Percentiles rank a stretch among this genome's conserved stretches.
Conservation (phyloP, 768 basidiomycete species). For the Hydnum rufescens region DNA sequence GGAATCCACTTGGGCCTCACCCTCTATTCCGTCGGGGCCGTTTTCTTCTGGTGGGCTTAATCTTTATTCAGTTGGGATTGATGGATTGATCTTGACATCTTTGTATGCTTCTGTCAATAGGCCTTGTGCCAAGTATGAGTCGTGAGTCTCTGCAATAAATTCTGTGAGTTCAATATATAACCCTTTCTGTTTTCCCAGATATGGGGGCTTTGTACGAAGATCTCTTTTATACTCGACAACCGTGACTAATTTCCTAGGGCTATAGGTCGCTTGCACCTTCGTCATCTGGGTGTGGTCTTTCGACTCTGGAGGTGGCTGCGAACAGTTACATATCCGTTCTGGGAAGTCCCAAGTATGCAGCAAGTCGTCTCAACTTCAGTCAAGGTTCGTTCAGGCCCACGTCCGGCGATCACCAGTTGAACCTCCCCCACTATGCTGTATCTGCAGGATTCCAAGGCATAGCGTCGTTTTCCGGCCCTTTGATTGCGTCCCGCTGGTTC, state of each 20-base stretch:
- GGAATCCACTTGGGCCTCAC: slow-evolving; percentile 43
- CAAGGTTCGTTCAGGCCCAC: too few relatives aligned
- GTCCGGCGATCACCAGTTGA: too few relatives aligned
- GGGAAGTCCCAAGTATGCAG: slow-evolving; percentile 47
- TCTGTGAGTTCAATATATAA: slow-evolving; percentile 42
- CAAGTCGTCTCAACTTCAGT: slow-evolving; percentile 57
- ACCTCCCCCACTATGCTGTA: too few relatives aligned
- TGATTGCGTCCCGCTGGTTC: slow-evolving; percentile 59
- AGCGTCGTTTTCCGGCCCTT: slow-evolving; percentile 45
- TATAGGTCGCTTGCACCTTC: slow-evolving; percentile 55
- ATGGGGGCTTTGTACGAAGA: too few relatives aligned
- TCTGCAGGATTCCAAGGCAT: slow-evolving; percentile 68
- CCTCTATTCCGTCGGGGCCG: slow-evolving; percentile 34
- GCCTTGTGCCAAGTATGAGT: neutral
- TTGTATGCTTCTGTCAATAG: slow-evolving; percentile 3
- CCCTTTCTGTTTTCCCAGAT: too few relatives aligned
- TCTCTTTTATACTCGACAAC: too few relatives aligned
- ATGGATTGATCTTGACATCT: slow-evolving; percentile 15
- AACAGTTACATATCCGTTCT: slow-evolving; percentile 65
- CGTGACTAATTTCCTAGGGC: too few relatives aligned
- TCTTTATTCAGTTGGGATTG: too few relatives aligned
- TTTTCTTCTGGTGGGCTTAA: slow-evolving; percentile 6
- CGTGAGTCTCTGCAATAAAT: slow-evolving; percentile 50
- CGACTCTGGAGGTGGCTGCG: slow-evolving; percentile 49
- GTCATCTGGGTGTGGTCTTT: slow-evolving; percentile 39